Conservation (phyloP, 169 alveolate genomes). For the Cryptosporidium felis region DNA sequence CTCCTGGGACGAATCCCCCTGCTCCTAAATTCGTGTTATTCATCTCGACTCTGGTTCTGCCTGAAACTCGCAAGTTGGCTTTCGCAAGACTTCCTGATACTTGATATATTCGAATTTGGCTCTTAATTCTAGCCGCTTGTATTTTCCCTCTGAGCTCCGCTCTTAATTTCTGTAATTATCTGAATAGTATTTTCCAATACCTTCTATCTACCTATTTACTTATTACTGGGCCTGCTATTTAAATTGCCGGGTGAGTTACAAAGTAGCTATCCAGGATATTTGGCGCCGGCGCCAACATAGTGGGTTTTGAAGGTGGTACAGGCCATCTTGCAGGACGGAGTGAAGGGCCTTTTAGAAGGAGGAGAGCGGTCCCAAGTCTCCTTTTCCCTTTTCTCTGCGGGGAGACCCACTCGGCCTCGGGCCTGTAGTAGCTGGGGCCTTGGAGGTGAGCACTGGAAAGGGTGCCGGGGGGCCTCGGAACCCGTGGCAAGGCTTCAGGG, state of each 20-base stretch:
- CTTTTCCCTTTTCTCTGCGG: too few species aligned
- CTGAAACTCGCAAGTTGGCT: background rate
- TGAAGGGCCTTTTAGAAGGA: too few species aligned
- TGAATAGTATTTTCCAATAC: background rate
- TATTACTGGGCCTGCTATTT: background rate
- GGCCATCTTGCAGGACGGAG: too few species aligned
- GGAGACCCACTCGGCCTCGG: too few species aligned
- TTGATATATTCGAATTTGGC: slow-evolving; percentile 5
- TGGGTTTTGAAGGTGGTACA: too few species aligned
- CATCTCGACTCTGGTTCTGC: background rate
- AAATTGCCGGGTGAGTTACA: background rate
- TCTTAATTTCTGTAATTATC: background rate
- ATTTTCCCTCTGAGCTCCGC: background rate
- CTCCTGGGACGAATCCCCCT: slow-evolving; percentile 65
- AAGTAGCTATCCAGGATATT: slow-evolving; percentile 5
- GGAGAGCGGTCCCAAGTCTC: too few species aligned
- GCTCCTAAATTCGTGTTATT: slow-evolving; percentile 49
- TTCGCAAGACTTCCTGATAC: background rate
- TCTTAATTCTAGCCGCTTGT: slow-evolving; percentile 2
- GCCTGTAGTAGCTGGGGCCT: too few species aligned
- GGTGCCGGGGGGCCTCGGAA: too few species aligned
- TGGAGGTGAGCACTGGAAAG: too few species aligned
- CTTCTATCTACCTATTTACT: background rate
- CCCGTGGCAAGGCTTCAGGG: too few species aligned
- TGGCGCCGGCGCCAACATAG: slow-evolving; percentile 27